Conservation (phyloP, 345 rosid genomes). For the Linum lewisii region DNA sequence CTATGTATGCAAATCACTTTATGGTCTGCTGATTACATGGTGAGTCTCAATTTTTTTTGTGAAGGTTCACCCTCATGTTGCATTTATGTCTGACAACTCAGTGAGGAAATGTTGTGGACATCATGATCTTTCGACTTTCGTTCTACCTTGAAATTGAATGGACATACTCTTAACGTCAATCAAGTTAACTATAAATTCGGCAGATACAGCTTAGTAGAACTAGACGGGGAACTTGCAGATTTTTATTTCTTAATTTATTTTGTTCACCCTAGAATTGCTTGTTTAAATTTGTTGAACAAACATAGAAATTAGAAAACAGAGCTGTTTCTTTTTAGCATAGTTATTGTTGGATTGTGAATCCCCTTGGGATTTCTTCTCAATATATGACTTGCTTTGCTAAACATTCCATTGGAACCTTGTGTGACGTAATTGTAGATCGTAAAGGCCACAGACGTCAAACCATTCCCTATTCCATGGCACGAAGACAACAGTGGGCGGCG, state of each 20-base stretch:
- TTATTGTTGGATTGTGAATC: background rate
- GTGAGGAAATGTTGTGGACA: too few relatives aligned
- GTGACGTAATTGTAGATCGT: conserved; percentile 43
- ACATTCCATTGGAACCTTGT: background rate
- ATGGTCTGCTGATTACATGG: background rate
- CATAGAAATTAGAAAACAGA: background rate
- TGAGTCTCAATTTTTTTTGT: background rate
- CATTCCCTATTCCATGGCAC: conserved; percentile 81
- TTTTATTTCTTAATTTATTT: too few relatives aligned
- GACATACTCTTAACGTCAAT: background rate
- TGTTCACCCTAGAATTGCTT: background rate
- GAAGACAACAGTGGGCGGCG: conserved; percentile 72
- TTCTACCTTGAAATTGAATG: too few relatives aligned
- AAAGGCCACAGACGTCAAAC: conserved; percentile 64
- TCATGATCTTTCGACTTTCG: too few relatives aligned
- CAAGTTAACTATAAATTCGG: too few relatives aligned
- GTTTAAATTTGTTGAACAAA: background rate
- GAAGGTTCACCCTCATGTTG: background rate
- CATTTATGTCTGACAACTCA: background rate
- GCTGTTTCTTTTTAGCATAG: background rate
- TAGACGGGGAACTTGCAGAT: too few relatives aligned
- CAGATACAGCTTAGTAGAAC: too few relatives aligned
- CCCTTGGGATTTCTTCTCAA: background rate
- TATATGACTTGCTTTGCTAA: background rate
- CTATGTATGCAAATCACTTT: background rate